Percentiles rank a stretch among this genome's conserved stretches.
These are phyloP conservation scores for Pseudocercospora ulei DNA, from an alignment of 2,329 filamentous ascomycete species.

Conservation along the genomic window DNA sequence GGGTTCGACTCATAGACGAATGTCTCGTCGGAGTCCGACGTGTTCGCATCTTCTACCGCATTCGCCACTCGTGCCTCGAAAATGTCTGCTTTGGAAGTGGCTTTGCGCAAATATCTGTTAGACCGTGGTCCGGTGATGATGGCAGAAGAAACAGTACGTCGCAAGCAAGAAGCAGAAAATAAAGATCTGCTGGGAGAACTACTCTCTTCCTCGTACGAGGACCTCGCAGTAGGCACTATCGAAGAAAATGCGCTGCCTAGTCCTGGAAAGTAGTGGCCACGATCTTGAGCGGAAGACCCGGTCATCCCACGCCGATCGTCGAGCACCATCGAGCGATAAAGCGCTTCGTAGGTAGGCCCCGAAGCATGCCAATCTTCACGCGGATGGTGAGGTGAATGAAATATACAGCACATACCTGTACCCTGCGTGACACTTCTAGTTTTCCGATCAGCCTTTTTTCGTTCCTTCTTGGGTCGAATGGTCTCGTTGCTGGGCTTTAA, in stretches of 20 bases:
- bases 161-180: slow-evolving; percentile 6
- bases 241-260: slow-evolving; percentile 4
- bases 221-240: slow-evolving; percentile 2
- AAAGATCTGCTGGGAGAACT: slow-evolving; percentile 4
- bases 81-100: slow-evolving; percentile 91
- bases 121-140: slow-evolving; percentile 24
- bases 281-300: neutral
- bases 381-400: slow-evolving; percentile 15
- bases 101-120: slow-evolving; percentile 42
- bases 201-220: slow-evolving; percentile 1
- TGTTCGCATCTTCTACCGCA: slow-evolving; percentile 90
- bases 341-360: slow-evolving; percentile 9
- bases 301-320: neutral
- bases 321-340: slow-evolving; percentile 1
- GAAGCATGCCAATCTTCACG: slow-evolving; percentile 1
- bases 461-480: slow-evolving; percentile 86
- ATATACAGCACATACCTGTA: slow-evolving; percentile 53
- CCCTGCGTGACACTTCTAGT: slow-evolving; percentile 59
- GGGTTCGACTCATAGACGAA: slow-evolving; percentile 99
- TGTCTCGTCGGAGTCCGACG: slow-evolving; percentile 94
- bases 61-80: slow-evolving; percentile 96
- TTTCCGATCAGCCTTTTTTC: slow-evolving; percentile 70
- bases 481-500: slow-evolving; percentile 90
- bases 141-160: slow-evolving; percentile 13
- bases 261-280: slow-evolving; percentile 2